Percentiles rank a stretch among this genome's conserved stretches.
Conservation (phyloP, 139 green algal genomes). For the Zygnema cylindricum region DNA sequence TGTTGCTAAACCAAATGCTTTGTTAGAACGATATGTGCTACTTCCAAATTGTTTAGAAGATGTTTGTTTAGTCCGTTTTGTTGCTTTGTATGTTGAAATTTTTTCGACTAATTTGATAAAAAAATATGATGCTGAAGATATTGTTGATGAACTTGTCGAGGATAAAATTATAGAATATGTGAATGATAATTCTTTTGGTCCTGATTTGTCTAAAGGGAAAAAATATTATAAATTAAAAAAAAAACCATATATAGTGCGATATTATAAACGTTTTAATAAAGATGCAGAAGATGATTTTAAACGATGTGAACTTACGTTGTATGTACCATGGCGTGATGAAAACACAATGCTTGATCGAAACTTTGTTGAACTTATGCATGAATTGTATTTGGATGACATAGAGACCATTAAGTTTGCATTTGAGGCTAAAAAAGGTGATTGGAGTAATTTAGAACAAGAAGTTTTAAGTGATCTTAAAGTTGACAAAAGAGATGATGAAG, state of each 20-base stretch:
- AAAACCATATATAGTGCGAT: not conserved
- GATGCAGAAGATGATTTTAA: not conserved
- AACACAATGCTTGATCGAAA: not conserved
- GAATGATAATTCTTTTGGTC: not conserved
- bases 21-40: not conserved
- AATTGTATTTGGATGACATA: not conserved
- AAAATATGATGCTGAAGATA: not conserved
- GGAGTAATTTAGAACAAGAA: slow-evolving; percentile 10
- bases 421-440: not conserved
- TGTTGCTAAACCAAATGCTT: slow-evolving; percentile 24
- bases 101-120: not conserved
- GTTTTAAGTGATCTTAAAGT: not conserved
- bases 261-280: not conserved
- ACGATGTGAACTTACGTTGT: not conserved
- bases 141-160: not conserved
- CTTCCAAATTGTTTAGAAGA: not conserved
- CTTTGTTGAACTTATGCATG: not conserved
- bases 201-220: not conserved
- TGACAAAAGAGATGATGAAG: not conserved
- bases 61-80: not conserved
- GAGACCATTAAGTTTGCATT: not conserved
- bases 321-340: not conserved
- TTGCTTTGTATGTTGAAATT: not conserved
- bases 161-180: not conserved
- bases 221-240: not conserved